These are phyloP conservation scores for Yamadazyma siamensis DNA, from an alignment of 1,139 yeast species.

Conservation along the genomic window DNA sequence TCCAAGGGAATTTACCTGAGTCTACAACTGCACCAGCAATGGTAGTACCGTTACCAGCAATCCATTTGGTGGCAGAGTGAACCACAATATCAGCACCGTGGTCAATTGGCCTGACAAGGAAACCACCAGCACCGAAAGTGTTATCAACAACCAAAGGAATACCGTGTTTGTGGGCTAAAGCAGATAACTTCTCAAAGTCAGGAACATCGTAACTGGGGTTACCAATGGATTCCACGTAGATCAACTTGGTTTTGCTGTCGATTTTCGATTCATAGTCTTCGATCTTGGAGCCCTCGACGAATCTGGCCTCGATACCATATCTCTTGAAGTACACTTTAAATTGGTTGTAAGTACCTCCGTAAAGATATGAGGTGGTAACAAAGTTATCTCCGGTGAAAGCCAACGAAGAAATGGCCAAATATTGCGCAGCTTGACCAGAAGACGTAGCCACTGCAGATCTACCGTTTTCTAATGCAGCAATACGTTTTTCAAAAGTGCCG, in stretches of 20 bases:
- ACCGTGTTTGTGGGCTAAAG: constrained; percentile 82
- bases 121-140: constrained; percentile 98
- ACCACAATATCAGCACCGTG: constrained; percentile 84
- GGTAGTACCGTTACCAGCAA: constrained; percentile 96
- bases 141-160: constrained; percentile 93
- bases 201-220: constrained; percentile 94
- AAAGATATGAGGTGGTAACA: constrained; percentile 80
- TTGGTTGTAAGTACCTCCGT: constrained; percentile 96
- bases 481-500: constrained; percentile 85
- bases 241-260: constrained; percentile 84
- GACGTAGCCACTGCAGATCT: constrained; percentile 86
- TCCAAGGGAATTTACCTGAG: constrained; percentile 91
- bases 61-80: constrained; percentile 97
- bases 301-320: constrained; percentile 79
- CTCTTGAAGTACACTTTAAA: constrained; percentile 89
- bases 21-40: constrained; percentile 90
- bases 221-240: constrained; percentile 88
- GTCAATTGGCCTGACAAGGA: constrained; percentile 75
- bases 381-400: constrained; percentile 90
- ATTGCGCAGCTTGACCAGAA: constrained; percentile 96
- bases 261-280: constrained; percentile 70
- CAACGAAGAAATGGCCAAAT: constrained; percentile 76
- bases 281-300: constrained; percentile 72
- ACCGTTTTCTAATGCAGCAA: constrained; percentile 92
- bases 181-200: constrained; percentile 75